phyloP scores from a whole-genome alignment of 108 stramenopile genomes.

The Discostella stelligeroides region DNA sequence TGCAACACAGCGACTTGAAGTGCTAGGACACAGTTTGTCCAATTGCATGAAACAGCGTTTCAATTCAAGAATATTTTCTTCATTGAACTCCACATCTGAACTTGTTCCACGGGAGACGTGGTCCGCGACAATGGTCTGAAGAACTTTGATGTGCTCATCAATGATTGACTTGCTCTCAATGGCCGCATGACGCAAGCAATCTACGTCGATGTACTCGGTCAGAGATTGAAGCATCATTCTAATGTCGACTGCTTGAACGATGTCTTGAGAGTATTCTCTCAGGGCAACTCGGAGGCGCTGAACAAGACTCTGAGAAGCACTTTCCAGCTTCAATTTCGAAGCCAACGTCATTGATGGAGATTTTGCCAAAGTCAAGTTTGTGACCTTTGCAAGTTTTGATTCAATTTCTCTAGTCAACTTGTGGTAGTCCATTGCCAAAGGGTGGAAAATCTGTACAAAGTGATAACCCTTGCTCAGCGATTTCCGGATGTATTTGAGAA shows the following conservation, averaged over 20 bases:
- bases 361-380: constrained; percentile 24
- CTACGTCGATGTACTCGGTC: constrained; percentile 32
- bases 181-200: constrained; percentile 35
- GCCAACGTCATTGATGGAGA: constrained; percentile 46
- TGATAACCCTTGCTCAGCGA: constrained; percentile 51
- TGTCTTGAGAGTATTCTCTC: constrained; percentile 22
- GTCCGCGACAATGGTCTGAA: constrained; percentile 15
- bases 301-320: constrained; percentile 33
- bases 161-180: constrained; percentile 33
- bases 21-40: constrained; percentile 24
- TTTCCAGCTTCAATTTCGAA: constrained; percentile 45
- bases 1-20: neutral
- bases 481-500: constrained; percentile 46
- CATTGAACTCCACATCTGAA: constrained; percentile 24
- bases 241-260: constrained; percentile 29
- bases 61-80: constrained; percentile 21
- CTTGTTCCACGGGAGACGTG: constrained; percentile 22
- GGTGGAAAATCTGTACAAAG: constrained; percentile 57
- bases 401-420: constrained; percentile 29
- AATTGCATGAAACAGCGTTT: constrained; percentile 19
- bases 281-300: constrained; percentile 22
- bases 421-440: constrained; percentile 45
- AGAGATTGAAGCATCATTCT: constrained; percentile 36
- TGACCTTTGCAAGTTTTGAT: constrained; percentile 27
- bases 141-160: constrained; percentile 17